Conservation (phyloP, 495 filamentous ascomycete genomes). For the Hypoxylon crocopeplum region DNA sequence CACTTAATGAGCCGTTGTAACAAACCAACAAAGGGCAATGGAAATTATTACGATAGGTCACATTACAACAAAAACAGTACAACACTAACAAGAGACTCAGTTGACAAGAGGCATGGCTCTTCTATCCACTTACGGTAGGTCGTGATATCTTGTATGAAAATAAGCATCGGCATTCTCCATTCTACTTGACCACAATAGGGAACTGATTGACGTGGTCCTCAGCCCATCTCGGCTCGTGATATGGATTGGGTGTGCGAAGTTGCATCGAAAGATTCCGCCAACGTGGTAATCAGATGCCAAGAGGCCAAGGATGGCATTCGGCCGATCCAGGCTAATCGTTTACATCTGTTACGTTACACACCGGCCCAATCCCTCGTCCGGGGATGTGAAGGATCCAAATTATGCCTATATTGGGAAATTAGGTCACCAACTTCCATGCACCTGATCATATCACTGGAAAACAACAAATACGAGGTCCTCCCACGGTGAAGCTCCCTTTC, state of each 20-base stretch:
- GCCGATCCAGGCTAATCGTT: conserved; percentile 4
- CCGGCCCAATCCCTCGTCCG: conserved; percentile 2
- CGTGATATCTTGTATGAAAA: conserved; percentile 2
- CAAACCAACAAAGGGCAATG: too few relatives aligned
- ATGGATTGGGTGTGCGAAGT: not conserved
- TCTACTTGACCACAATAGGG: conserved; percentile 1
- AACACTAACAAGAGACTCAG: too few relatives aligned
- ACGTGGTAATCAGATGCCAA: conserved; percentile 29
- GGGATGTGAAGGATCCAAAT: conserved; percentile 22
- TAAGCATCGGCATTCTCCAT: not conserved
- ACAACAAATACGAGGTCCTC: conserved; percentile 12
- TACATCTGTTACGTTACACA: conserved; percentile 25
- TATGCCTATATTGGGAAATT: conserved; percentile 31
- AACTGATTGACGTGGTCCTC: not conserved
- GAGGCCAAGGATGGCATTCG: conserved; percentile 11
- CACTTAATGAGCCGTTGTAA: too few relatives aligned
- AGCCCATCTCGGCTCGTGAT: conserved; percentile 11
- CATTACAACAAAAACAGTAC: too few relatives aligned
- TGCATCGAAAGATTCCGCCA: conserved; percentile 5
- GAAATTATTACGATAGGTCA: not conserved
- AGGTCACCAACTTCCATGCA: conserved; percentile 3
- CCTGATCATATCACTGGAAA: conserved; percentile 1
- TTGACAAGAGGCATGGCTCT: too few relatives aligned
- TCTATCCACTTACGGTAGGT: conserved; percentile 1
- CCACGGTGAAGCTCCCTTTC: conserved; percentile 4